These are phyloP conservation scores for Conticribra guillardii DNA, from an alignment of 108 stramenopile species.

Conservation along the genomic window DNA sequence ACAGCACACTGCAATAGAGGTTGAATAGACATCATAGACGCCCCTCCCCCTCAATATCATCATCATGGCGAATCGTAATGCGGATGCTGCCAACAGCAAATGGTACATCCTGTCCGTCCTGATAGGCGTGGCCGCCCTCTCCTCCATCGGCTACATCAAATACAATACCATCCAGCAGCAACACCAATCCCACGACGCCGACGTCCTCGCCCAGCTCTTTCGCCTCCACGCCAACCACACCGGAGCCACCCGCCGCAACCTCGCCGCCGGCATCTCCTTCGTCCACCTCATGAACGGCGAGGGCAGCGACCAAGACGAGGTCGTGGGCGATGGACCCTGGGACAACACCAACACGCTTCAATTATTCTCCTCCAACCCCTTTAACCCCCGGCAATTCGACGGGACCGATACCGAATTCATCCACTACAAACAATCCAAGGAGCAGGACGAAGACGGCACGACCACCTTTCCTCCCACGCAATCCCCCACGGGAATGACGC, in stretches of 20 bases:
- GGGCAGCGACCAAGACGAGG: neutral
- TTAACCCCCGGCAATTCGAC: slow-evolving; percentile 26
- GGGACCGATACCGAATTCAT: slow-evolving; percentile 35
- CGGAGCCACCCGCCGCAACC: slow-evolving; percentile 6
- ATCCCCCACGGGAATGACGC: slow-evolving; percentile 13
- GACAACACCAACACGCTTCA: slow-evolving; percentile 1
- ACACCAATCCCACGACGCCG: slow-evolving; percentile 1
- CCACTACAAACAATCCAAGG: slow-evolving; percentile 38
- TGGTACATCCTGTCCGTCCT: neutral
- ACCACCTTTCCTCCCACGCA: slow-evolving; percentile 42
- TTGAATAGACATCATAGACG: no score
- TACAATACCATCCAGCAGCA: neutral
- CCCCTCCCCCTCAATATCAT: no score
- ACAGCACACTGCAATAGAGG: no score
- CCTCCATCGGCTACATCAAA: neutral
- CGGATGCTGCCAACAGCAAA: no score
- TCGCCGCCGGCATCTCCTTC: slow-evolving; percentile 14
- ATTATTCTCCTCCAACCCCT: slow-evolving; percentile 34
- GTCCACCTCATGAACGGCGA: slow-evolving; percentile 17
- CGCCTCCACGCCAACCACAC: slow-evolving; percentile 23
- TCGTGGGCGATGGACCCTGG: slow-evolving; percentile 24
- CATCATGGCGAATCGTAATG: no score
- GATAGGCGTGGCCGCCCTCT: neutral
- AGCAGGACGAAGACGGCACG: slow-evolving; percentile 31
- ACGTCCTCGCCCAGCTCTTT: slow-evolving; percentile 21